phyloP scores from a whole-genome alignment of 441 rosid species.

The Pelargonium australe region DNA sequence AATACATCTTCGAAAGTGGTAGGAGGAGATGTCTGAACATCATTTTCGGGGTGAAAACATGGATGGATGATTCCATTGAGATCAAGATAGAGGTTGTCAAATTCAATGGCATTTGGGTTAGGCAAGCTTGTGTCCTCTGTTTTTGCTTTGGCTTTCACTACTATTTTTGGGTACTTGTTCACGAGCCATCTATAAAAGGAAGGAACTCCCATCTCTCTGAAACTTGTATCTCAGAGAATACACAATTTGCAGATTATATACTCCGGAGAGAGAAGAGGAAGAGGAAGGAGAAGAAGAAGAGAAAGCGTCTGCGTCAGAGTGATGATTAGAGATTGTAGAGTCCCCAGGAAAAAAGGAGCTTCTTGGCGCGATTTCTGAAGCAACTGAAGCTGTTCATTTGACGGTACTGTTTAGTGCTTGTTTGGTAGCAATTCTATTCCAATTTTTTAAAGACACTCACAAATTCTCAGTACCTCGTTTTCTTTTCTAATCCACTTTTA shows the following conservation, averaged over 20 bases:
- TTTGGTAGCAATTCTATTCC: too few relatives aligned
- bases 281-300: not conserved
- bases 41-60: constrained; percentile 29
- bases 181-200: constrained; percentile 22
- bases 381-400: not conserved
- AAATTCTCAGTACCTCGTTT: too few relatives aligned
- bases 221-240: not conserved
- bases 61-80: constrained; percentile 33
- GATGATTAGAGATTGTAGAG: not conserved
- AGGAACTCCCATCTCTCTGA: constrained; percentile 21
- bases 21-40: constrained; percentile 9
- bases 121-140: constrained; percentile 9
- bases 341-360: not conserved
- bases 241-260: not conserved
- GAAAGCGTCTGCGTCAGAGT: not conserved
- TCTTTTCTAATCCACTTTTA: too few relatives aligned
- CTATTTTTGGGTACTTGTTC: constrained; percentile 20
- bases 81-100: constrained; percentile 28
- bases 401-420: too few relatives aligned
- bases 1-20: constrained; percentile 15
- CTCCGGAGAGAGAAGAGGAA: too few relatives aligned
- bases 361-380: not conserved
- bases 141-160: constrained; percentile 19
- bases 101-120: constrained; percentile 28
- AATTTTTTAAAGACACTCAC: too few relatives aligned